Base-by-base conservation (phyloP, 441 rosid species). In the Erodium moschatum region DNA sequence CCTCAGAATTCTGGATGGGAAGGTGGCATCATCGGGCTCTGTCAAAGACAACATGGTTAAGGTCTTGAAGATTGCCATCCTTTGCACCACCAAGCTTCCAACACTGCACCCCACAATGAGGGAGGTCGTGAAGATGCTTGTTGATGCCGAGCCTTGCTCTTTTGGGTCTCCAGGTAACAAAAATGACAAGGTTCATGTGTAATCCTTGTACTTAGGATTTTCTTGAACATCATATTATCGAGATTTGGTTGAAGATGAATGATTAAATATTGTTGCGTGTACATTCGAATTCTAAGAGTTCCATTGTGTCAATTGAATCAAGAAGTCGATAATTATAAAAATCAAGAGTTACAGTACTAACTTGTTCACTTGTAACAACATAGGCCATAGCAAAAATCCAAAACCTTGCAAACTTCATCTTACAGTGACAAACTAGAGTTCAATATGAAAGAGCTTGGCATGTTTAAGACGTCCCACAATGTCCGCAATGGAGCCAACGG, bases 41-140 rank as follows among this genome's bases (percentile, higher is more conserved):
- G 80, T 79, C 13, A 76, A 70, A 75, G 91, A 83, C 2, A 77
- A 78, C 82, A 90, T 89, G 91, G 70, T 92, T 42, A 89, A 80
- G 73, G 87, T 87, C 42, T 79, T 92, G 76, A 89, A 85, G 78
- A 78, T 89, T 13, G 94, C 85, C 18, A 69, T 89, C 68, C 85
- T 80, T 12, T 89, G 97, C 86, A 85, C 92, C 6, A 72, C 89
- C 66, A 90, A 88, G 86, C 96, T 90, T 24, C 96, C 98, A 0
- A 80, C 68, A 68, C 80, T 86, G n/a, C 85, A 92, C 31, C 98
- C 96, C 5, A 80, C 81, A 18, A 93, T 87, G 98, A 81, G 92
- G 78, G 92, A 87, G 20, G 93, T 86, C 16, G 89, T 88, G 66
- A 85, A 83, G 83, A 84, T 87, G 96, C 86, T 92, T 2, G 78